Conservation (phyloP, 2,329 filamentous ascomycete species). For the Curvularia sp. region DNA sequence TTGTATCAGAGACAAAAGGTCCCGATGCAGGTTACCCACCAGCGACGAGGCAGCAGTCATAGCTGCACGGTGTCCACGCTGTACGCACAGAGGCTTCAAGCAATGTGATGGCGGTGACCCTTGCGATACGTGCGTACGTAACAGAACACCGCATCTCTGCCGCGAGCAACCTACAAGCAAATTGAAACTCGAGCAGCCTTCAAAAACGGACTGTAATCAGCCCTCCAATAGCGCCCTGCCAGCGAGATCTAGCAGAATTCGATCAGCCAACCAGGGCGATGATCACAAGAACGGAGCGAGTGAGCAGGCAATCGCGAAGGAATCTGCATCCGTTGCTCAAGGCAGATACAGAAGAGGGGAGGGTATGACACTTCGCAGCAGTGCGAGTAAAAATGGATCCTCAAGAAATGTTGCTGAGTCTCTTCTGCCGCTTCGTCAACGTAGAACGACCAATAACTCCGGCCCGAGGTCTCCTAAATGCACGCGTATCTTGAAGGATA, state of each 20-base stretch:
- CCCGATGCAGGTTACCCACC: conserved; percentile 19
- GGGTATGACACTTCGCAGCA: neutral
- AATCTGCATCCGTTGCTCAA: neutral
- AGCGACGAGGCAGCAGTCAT: conserved; percentile 1
- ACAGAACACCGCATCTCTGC: conserved; percentile 9
- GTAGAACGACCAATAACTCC: neutral
- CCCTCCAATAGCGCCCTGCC: neutral
- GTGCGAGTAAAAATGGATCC: neutral
- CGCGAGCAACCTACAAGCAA: conserved; percentile 2
- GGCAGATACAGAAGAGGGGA: neutral
- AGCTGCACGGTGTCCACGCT: neutral
- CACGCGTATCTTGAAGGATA: neutral
- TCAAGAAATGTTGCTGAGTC: neutral
- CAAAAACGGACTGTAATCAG: neutral
- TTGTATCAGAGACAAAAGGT: conserved; percentile 17
- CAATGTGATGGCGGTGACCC: neutral
- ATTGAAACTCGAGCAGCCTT: neutral
- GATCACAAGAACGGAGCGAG: neutral
- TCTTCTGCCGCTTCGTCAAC: neutral
- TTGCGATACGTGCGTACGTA: neutral
- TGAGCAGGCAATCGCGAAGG: neutral
- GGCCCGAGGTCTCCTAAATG: neutral
- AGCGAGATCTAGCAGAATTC: neutral
- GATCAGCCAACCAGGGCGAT: neutral
- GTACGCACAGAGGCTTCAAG: neutral